Evolutionary conservation across 495 filamentous ascomycete species (phyloP).

Genomic region (Sordaria brevicollis): DNA sequence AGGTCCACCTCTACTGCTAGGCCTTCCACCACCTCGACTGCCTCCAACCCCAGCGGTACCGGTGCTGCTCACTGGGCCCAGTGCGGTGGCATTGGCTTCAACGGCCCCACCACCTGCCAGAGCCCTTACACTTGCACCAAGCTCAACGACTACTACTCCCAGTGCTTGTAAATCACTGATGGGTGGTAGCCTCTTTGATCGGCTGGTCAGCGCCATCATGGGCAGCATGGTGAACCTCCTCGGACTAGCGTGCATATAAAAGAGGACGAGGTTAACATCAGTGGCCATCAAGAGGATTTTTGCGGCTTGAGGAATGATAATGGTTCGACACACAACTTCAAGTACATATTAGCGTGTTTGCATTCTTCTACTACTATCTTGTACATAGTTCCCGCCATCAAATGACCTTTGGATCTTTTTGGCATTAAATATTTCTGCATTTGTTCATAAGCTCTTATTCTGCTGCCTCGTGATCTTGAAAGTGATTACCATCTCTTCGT

Average conservation of each 20-base stretch:
- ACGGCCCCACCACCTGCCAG: conserved; percentile 32
- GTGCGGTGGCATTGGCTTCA: conserved; percentile 38
- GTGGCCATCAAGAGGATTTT: not conserved
- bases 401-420: not conserved
- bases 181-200: not conserved
- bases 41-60: conserved; percentile 6
- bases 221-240: not conserved
- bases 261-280: not conserved
- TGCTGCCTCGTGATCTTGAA: not conserved
- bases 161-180: conserved; percentile 25
- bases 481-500: not conserved
- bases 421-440: not conserved
- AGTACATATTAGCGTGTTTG: not conserved
- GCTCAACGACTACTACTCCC: conserved; percentile 28
- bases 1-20: conserved; percentile 4
- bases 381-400: not conserved
- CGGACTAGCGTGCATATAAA: not conserved
- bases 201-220: not conserved
- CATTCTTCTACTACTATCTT: not conserved
- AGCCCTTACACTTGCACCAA: conserved; percentile 19
- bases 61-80: conserved; percentile 22
- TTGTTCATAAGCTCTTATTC: not conserved
- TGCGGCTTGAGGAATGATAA: not conserved
- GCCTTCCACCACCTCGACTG: conserved; percentile 4
- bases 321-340: not conserved